phyloP scores from a whole-genome alignment of 208 protist genomes.

The Trypanosoma avium region DNA sequence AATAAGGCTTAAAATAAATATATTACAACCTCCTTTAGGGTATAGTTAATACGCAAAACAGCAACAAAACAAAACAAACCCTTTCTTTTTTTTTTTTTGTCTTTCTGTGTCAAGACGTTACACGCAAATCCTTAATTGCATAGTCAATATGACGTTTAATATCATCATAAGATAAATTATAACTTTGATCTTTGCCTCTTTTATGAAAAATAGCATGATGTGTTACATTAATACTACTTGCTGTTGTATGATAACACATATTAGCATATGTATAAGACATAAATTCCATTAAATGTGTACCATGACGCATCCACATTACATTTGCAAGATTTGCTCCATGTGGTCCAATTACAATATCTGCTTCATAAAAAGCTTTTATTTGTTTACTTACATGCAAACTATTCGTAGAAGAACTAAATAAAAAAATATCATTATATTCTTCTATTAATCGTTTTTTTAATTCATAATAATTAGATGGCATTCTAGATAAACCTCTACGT shows the following conservation, averaged over 20 bases:
- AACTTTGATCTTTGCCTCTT: conserved; percentile 16
- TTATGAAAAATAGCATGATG: conserved; percentile 28
- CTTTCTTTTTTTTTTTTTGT: too few species aligned
- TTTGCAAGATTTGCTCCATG: conserved; percentile 44
- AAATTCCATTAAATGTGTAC: conserved; percentile 32
- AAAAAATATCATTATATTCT: conserved; percentile 7
- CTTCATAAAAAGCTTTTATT: conserved; percentile 20
- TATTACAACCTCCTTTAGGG: not conserved
- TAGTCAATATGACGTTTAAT: conserved; percentile 23
- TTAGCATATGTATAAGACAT: conserved; percentile 26
- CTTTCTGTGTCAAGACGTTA: too few species aligned
- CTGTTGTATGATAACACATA: conserved; percentile 39
- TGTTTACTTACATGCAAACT: conserved; percentile 9
- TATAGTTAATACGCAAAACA: too few species aligned
- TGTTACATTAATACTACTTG: conserved; percentile 19
- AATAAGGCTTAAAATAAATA: not conserved
- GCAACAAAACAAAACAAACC: too few species aligned
- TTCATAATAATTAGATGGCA: conserved; percentile 26
- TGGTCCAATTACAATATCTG: conserved; percentile 31
- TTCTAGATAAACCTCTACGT: conserved; percentile 20
- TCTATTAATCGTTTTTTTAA: conserved; percentile 21
- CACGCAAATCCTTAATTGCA: conserved; percentile 17
- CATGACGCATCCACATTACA: conserved; percentile 29
- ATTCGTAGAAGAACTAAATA: not conserved
- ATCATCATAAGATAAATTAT: conserved; percentile 18